Evolutionary conservation across 441 rosid species (phyloP).

Genomic region (Populus hybrid): DNA sequence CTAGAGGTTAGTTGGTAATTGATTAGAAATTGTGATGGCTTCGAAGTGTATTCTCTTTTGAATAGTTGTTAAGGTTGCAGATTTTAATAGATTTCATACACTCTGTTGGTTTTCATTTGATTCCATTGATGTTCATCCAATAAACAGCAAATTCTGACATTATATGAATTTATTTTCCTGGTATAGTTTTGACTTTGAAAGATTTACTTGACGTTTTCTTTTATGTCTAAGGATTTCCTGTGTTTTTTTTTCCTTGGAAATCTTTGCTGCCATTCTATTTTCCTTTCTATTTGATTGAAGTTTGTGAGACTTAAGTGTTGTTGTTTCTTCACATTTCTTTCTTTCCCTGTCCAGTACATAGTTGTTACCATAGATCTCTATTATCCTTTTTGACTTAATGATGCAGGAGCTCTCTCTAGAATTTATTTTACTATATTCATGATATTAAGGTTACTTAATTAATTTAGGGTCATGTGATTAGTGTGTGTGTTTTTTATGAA

Average conservation of each 20-base stretch:
- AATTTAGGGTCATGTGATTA: too few relatives aligned
- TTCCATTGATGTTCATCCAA: neutral
- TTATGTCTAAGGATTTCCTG: neutral
- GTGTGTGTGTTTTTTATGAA: too few relatives aligned
- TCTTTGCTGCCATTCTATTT: neutral
- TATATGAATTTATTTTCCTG: neutral
- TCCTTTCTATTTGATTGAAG: neutral
- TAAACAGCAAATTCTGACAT: neutral
- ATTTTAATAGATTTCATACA: neutral
- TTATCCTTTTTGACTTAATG: neutral
- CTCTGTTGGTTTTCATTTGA: neutral
- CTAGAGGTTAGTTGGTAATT: slow-evolving; percentile 50
- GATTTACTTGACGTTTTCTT: neutral
- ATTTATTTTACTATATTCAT: too few relatives aligned
- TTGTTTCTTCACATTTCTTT: neutral
- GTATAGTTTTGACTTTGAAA: neutral
- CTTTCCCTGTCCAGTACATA: neutral
- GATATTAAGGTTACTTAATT: too few relatives aligned
- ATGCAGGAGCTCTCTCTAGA: neutral
- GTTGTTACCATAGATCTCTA: neutral
- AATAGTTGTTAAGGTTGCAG: neutral
- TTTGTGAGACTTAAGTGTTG: too few relatives aligned
- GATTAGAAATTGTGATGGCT: neutral
- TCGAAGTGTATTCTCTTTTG: neutral
- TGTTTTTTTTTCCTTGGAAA: too few relatives aligned